Conservation (phyloP, 768 basidiomycete genomes). For the Collybiopsis luxurians region DNA sequence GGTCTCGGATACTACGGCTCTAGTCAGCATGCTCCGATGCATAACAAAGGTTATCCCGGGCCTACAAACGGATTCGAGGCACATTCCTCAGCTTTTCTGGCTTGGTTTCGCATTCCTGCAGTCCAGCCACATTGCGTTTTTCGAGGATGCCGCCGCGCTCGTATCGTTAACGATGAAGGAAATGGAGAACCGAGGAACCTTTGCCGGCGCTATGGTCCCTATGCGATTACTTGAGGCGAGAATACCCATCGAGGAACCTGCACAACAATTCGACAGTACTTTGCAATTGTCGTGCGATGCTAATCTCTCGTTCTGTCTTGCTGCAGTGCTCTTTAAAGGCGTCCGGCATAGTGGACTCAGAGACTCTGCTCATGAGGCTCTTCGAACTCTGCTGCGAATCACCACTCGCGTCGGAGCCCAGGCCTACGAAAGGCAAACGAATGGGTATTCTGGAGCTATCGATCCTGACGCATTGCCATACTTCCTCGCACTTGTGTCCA, state of each 20-base stretch:
- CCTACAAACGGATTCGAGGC: conserved; percentile 65
- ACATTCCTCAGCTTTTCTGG: conserved; percentile 81
- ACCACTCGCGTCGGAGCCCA: conserved; percentile 33
- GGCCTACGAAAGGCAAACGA: conserved; percentile 20
- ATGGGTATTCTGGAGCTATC: conserved; percentile 37
- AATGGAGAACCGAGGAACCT: conserved; percentile 58
- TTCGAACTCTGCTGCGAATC: conserved; percentile 62
- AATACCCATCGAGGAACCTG: conserved; percentile 60
- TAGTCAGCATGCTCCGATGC: conserved; percentile 88
- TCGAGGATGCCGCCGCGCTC: conserved; percentile 65
- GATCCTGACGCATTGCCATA: conserved; percentile 67
- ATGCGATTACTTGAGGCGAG: conserved; percentile 64
- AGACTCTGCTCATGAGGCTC: conserved; percentile 55
- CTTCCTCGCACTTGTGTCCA: conserved; percentile 74
- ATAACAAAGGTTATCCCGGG: conserved; percentile 76
- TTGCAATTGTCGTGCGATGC: conserved; percentile 74
- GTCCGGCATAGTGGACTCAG: conserved; percentile 65
- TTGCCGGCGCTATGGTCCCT: conserved; percentile 52
- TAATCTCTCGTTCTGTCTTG: conserved; percentile 79
- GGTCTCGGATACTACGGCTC: conserved; percentile 63
- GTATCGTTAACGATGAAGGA: conserved; percentile 63
- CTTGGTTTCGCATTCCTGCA: conserved; percentile 81
- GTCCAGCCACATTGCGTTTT: conserved; percentile 69
- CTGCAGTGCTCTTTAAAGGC: conserved; percentile 85
- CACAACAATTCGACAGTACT: conserved; percentile 68